Evolutionary conservation across 495 filamentous ascomycete species (phyloP).

Genomic region (Penicillium nucicola): DNA sequence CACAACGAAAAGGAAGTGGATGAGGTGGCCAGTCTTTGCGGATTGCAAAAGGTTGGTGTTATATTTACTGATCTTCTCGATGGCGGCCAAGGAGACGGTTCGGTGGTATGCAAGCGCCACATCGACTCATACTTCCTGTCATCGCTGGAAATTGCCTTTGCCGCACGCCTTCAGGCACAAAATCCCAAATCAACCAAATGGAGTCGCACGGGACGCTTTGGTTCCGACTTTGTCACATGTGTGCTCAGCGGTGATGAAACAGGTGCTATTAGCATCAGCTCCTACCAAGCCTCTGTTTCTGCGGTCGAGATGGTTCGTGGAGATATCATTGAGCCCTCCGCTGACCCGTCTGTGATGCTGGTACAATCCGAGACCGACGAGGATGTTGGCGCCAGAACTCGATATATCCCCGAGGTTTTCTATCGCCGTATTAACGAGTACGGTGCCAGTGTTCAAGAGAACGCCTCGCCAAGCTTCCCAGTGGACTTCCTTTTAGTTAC

Average conservation of each 20-base stretch:
- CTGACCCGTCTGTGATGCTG: constrained; percentile 90
- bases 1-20: constrained; percentile 80
- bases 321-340: constrained; percentile 91
- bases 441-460: constrained; percentile 92
- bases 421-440: constrained; percentile 96
- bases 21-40: constrained; percentile 78
- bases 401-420: constrained; percentile 98
- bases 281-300: constrained; percentile 92
- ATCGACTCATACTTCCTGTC: constrained; percentile 93
- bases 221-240: constrained; percentile 96
- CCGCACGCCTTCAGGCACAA: constrained; percentile 79
- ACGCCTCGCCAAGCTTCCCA: constrained; percentile 92
- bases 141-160: constrained; percentile 87
- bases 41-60: constrained; percentile 84
- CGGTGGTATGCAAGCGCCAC: constrained; percentile 91
- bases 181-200: constrained; percentile 92
- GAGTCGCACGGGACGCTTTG: constrained; percentile 93
- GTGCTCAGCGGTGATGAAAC: constrained; percentile 88
- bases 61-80: constrained; percentile 95
- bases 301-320: constrained; percentile 96
- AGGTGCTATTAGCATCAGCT: constrained; percentile 81
- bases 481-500: constrained; percentile 96
- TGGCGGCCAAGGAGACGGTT: constrained; percentile 72
- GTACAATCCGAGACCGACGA: constrained; percentile 90
- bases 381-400: constrained; percentile 60